Base-by-base conservation (phyloP, 2,329 filamentous ascomycete genomes). In the Aspergillus sp. region DNA sequence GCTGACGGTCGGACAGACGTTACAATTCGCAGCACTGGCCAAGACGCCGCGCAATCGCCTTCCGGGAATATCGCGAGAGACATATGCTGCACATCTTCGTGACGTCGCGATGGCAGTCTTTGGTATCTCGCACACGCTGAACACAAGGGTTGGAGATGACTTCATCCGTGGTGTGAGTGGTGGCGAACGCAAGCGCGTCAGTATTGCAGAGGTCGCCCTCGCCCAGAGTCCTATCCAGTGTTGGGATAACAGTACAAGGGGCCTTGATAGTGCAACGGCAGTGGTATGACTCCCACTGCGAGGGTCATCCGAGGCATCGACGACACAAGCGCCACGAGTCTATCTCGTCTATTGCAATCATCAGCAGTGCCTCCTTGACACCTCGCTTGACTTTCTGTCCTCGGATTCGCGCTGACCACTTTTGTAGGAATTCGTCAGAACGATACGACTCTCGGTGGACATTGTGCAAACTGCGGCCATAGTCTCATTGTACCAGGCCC, bases 91-190 rank as follows among this genome's bases (percentile, higher is more conserved):
- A 2, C 61, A 59, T 11, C 31, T 64, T n/a, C 59, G 64, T 9
- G 62, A 66, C n/a, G 64, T 64, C 13, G 38, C 62, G 2, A 66
- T 66, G 64, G 60, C 60, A 9, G 54, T 55, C 11, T 56, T 61
- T 15, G 60, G 63, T 3, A 52, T 63, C 30, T 55, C 43, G 19
- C 63, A 65, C 38, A 61, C 60, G 1, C 22, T 41, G 1, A 53
- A 63, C 25, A 65, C 63, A 0, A 54, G 22, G 1, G 63, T 65
- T 13, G 55, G 62, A 41, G 30, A 62, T 34, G 54, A 48, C n/a
- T 56, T 31, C 30, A 28, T 56, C 2, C 30, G 54, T 3, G 54
- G 54, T 13, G 54, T 56, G 2, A 47, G 41, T 31, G 54, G 54
- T 25, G 54, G 54, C 2, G 54, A 56, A 11, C 28, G 54, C n/a